Evolutionary conservation across 1,284 basidiomycete species (phyloP), one percentile per base, ranked within the genome.

Genomic region (Garcileccinum viscosum): DNA sequence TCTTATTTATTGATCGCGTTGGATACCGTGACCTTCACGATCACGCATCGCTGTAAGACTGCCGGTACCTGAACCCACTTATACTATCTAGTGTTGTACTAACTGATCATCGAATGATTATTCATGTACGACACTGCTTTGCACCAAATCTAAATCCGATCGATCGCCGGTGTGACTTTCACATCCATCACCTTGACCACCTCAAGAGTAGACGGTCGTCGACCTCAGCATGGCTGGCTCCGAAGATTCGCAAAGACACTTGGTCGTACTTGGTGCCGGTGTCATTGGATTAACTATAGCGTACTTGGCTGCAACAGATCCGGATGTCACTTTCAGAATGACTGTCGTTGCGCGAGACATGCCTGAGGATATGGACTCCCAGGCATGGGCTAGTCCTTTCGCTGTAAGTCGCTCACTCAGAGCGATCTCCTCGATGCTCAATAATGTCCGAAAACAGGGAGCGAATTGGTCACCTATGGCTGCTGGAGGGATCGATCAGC

Each of bases 391-490:
- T 0, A 87, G 85, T 69, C 92, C 92, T 1, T 93, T 92, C 88
- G 91, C 92, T 47, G 90, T 89, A 68, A 72, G 88, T 82, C 58
- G 19, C 65, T 65, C 44, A 64, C 66, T 42, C 30, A 5, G 50
- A 14, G 59, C 44, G 37, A 65, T 33, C 17, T 22, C 62, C 24
- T 42, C 44, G 24, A 59, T 22, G n/a, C 37, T 67, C 40, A 67
- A 58, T 38, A 17, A 37, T 32, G 3, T 59, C 42, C 42, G 37
- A 15, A 44, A 1, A 22, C 72, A 90, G 86, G 90, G 91, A 27
- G 90, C 90, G 44, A 90, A 90, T 77, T 92, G 90, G 89, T 86
- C 86, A 22, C 89, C 90, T 5, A 86, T 89, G 71, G 87, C 89
- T 3, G 87, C 88, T 68, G 84, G 82, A 12, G 75, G 77, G 30